Evolutionary conservation across 148 eudicot genomes (phyloP).

Genomic region (Persicaria tinctoria): DNA sequence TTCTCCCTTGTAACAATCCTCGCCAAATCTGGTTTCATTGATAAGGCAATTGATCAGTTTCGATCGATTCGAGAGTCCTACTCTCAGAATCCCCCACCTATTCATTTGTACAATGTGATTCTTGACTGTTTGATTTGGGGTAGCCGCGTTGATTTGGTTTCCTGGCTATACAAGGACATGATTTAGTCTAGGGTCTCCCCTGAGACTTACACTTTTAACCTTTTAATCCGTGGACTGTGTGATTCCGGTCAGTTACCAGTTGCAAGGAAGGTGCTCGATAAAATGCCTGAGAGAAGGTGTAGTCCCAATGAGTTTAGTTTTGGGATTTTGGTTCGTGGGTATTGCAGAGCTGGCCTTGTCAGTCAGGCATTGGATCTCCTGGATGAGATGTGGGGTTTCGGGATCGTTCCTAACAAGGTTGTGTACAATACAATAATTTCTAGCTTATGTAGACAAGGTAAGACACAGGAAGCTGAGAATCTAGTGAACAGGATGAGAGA

Average conservation of each 20-base stretch:
- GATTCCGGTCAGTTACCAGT: slow-evolving; percentile 53
- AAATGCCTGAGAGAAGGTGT: slow-evolving; percentile 74
- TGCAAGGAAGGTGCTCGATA: slow-evolving; percentile 76
- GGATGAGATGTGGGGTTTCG: slow-evolving; percentile 41
- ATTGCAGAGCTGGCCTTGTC: slow-evolving; percentile 50
- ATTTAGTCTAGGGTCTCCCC: slow-evolving; percentile 49
- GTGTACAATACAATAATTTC: slow-evolving; percentile 81
- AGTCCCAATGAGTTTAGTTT: slow-evolving; percentile 67
- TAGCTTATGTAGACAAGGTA: slow-evolving; percentile 65
- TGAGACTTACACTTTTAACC: slow-evolving; percentile 68
- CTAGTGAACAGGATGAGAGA: slow-evolving; percentile 75
- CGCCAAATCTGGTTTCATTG: slow-evolving; percentile 41
- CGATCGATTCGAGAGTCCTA: slow-evolving; percentile 39
- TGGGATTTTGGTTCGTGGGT: slow-evolving; percentile 84
- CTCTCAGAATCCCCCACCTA: slow-evolving; percentile 30
- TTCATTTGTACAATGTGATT: slow-evolving; percentile 53
- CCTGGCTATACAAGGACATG: slow-evolving; percentile 70
- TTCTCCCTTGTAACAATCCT: slow-evolving; percentile 31
- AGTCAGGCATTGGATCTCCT: slow-evolving; percentile 46
- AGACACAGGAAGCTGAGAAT: slow-evolving; percentile 65
- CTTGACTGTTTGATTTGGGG: slow-evolving; percentile 33
- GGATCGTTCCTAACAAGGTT: slow-evolving; percentile 42
- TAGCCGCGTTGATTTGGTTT: slow-evolving; percentile 24
- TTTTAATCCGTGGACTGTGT: slow-evolving; percentile 62
- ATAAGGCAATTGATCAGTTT: slow-evolving; percentile 53